Evolutionary conservation across 2,329 filamentous ascomycete genomes (phyloP).

Genomic region (Ophiocordyceps camponoti-floridani): DNA sequence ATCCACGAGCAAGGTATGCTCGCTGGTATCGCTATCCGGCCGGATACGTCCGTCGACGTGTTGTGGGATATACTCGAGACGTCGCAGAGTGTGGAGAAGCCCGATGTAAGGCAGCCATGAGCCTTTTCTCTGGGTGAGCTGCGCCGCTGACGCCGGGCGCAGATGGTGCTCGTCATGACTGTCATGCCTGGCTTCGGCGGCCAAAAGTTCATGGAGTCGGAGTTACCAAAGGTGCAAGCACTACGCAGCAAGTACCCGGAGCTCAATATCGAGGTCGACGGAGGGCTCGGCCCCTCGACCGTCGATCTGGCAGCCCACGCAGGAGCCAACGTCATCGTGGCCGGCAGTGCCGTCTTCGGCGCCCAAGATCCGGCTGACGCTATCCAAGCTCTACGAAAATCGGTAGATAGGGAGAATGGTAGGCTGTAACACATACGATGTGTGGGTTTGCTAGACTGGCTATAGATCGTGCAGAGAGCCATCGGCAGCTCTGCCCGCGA

Average conservation of each 20-base stretch:
- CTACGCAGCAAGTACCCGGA: slow-evolving; percentile 74
- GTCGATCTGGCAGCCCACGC: slow-evolving; percentile 90
- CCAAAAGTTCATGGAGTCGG: slow-evolving; percentile 94
- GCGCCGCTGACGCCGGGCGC: background rate
- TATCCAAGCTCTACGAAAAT: slow-evolving; percentile 61
- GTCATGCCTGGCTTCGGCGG: slow-evolving; percentile 95
- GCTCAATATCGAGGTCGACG: slow-evolving; percentile 94
- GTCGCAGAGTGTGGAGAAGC: slow-evolving; percentile 52
- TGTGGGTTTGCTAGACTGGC: background rate
- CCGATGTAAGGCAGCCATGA: slow-evolving; percentile 55
- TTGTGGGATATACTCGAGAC: slow-evolving; percentile 78
- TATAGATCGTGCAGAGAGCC: background rate
- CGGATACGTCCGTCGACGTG: slow-evolving; percentile 76
- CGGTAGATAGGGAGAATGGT: slow-evolving; percentile 46
- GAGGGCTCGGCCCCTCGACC: slow-evolving; percentile 71
- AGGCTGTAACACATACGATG: slow-evolving; percentile 15
- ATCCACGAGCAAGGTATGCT: slow-evolving; percentile 80
- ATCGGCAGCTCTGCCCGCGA: background rate
- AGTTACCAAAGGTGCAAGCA: slow-evolving; percentile 82
- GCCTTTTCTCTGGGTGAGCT: no score
- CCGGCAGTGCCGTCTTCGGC: slow-evolving; percentile 88
- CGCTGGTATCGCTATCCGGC: slow-evolving; percentile 92
- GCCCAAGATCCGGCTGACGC: slow-evolving; percentile 77
- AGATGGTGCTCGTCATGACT: slow-evolving; percentile 99
- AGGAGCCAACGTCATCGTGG: slow-evolving; percentile 94